Evolutionary conservation across 768 basidiomycete species (phyloP).

Genomic region (Pulveroboletus sp.): DNA sequence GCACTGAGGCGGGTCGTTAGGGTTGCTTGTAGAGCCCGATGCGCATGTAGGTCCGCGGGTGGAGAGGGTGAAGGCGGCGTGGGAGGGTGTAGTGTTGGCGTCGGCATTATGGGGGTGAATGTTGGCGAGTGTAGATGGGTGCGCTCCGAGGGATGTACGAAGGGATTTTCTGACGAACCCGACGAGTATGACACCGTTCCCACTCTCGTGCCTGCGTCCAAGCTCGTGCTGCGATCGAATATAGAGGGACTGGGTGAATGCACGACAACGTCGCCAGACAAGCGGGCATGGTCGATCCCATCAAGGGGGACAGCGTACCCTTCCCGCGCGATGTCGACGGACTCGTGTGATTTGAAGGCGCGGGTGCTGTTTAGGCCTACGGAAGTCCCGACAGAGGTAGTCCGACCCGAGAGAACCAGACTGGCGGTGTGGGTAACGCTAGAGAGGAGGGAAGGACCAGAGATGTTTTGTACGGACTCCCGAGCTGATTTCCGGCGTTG

Average conservation of each 20-base stretch:
- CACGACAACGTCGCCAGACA: constrained; percentile 37
- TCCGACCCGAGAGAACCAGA: constrained; percentile 48
- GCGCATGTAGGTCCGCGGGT: constrained; percentile 37
- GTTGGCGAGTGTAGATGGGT: neutral
- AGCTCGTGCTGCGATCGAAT: constrained; percentile 12
- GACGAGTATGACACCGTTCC: neutral
- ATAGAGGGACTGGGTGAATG: constrained; percentile 23
- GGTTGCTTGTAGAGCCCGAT: constrained; percentile 17
- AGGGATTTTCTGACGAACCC: constrained; percentile 39
- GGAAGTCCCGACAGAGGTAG: constrained; percentile 27
- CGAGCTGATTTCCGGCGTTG: constrained; percentile 70
- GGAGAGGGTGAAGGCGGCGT: constrained; percentile 18
- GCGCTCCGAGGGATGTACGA: constrained; percentile 30
- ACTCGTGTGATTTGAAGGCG: constrained; percentile 47
- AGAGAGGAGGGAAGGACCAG: constrained; percentile 45
- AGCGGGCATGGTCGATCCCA: constrained; percentile 37
- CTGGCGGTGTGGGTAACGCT: constrained; percentile 58
- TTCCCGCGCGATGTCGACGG: constrained; percentile 37
- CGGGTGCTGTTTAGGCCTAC: constrained; percentile 31
- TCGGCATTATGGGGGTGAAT: constrained; percentile 1
- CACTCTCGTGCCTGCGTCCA: neutral
- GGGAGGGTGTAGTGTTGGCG: neutral
- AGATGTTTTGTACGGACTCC: constrained; percentile 38
- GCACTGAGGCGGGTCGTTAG: neutral
- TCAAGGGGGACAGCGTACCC: constrained; percentile 46